Percentiles rank a stretch among this genome's conserved stretches.
phyloP scores from a whole-genome alignment of 345 rosid genomes.

The Turnera subulata region DNA sequence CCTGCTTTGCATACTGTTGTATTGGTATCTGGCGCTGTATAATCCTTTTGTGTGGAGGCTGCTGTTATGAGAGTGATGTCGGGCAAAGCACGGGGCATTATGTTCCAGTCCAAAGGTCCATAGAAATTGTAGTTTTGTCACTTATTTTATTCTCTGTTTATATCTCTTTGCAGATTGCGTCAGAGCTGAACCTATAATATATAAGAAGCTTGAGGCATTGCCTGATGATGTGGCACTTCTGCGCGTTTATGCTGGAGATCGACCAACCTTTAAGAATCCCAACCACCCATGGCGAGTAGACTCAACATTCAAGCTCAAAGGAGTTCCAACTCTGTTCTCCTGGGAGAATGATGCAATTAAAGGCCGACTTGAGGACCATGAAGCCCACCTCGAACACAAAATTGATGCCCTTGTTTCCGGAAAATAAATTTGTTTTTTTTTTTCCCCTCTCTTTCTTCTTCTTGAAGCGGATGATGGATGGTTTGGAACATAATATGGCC shows the following conservation, averaged over 20 bases:
- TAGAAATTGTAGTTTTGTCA: no score
- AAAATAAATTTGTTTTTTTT: no score
- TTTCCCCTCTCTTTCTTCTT: no score
- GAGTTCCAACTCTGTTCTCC: conserved; percentile 73
- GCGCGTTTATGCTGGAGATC: conserved; percentile 77
- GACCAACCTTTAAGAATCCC: conserved; percentile 82
- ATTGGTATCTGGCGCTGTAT: no score
- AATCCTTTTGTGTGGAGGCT: no score
- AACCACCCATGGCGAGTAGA: conserved; percentile 66
- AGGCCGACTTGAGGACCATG: conserved; percentile 75
- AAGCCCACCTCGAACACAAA: conserved; percentile 66
- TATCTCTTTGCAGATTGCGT: conserved; percentile 53
- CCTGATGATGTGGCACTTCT: conserved; percentile 54
- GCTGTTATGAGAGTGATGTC: no score
- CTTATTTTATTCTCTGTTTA: no score
- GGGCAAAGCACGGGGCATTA: no score
- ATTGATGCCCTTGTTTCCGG: conserved; percentile 47
- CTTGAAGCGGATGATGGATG: no score
- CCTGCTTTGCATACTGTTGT: no score
- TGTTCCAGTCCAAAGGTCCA: no score
- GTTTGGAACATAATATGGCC: no score
- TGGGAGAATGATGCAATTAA: conserved; percentile 54
- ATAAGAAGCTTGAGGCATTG: conserved; percentile 62
- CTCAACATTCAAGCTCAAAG: conserved; percentile 66
- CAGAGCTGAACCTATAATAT: conserved; percentile 87